These are phyloP conservation scores for Taphrina populina DNA, from an alignment of 1,139 yeast genomes.

Conservation along the genomic window DNA sequence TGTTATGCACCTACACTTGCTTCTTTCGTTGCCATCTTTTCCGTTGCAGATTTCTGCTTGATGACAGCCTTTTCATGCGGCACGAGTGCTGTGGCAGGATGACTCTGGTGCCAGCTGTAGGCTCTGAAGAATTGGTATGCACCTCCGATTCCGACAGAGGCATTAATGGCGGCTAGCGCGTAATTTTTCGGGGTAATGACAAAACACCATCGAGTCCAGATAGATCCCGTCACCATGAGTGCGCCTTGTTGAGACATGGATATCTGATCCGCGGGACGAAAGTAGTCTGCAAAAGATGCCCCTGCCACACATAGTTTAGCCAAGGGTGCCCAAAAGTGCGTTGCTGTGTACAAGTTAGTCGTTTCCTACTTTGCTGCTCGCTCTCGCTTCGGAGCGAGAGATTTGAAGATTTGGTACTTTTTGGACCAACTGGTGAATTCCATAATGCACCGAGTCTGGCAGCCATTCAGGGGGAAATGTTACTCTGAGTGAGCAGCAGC, in stretches of 20 bases:
- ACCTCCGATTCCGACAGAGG: slow-evolving; percentile 88
- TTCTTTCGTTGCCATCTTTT: slow-evolving; percentile 27
- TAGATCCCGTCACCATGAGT: slow-evolving; percentile 82
- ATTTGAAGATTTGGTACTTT: slow-evolving; percentile 1
- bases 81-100: slow-evolving; percentile 18
- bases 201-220: slow-evolving; percentile 98
- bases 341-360: background rate
- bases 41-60: slow-evolving; percentile 17
- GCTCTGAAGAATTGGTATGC: slow-evolving; percentile 72
- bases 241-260: slow-evolving; percentile 49
- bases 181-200: slow-evolving; percentile 86
- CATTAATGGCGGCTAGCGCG: slow-evolving; percentile 86
- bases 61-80: slow-evolving; percentile 22
- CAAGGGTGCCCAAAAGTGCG: slow-evolving; percentile 25
- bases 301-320: slow-evolving; percentile 29
- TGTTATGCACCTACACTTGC: slow-evolving; percentile 30
- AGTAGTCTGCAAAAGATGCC: slow-evolving; percentile 36
- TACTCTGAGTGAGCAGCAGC: no score
- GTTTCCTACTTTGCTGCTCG: background rate
- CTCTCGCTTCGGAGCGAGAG: background rate
- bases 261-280: slow-evolving; percentile 35
- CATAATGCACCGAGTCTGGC: slow-evolving; percentile 12
- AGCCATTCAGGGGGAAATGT: slow-evolving; percentile 3
- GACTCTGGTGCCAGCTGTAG: slow-evolving; percentile 28
- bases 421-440: slow-evolving; percentile 32